Base-by-base conservation (phyloP, 495 filamentous ascomycete species). In the Lasiosphaeria hispida region DNA sequence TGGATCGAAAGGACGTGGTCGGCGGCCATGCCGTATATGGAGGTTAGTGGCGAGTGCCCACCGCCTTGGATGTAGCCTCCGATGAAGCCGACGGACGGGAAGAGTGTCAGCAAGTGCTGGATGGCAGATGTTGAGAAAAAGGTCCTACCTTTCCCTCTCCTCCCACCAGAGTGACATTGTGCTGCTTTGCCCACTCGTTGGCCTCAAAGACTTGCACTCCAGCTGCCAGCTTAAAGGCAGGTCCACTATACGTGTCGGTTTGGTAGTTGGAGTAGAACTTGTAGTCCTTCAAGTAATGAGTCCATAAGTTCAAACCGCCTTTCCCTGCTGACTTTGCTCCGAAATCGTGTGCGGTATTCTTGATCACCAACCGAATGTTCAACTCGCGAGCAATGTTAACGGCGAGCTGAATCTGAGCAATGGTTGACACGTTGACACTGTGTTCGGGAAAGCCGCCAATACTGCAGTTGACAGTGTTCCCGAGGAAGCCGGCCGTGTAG, bases 311-410 rank as follows among this genome's bases (percentile, higher is more conserved):
- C 15, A 88, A 62, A 8, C 78, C 73, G 33, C 72, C 77, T 7
- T 75, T 66, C 51, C 81, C 77, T 1, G 76, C 74, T 8, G 77
- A 78, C 59, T 81, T 73, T 30, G 77, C 82, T 15, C 64, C 71
- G 49, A 80, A 78, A 60, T 84, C 82, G 58, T 84, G 87, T 30
- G 87, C 87, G 3, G 87, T 91, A 60, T 88, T 89, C 71, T 79
- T 77, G 18, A 88, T 73, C 0, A 84, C 79, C 8, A 90, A 70
- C 37, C 85, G 77, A 10, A 88, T 57, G 40, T 80, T 80, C 5
- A 73, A 55, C 18, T 81, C 78, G 3, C 78, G 74, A 1, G 85
- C 85, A 67, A 87, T 81, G 63, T 82, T 82, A 17, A 89, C 74
- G 9, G 81, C 79, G 1, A 79, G 67, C 57, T 53, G 50, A 42